phyloP scores from a whole-genome alignment of 208 protist species.

The Acanthamoeba lenticulata region DNA sequence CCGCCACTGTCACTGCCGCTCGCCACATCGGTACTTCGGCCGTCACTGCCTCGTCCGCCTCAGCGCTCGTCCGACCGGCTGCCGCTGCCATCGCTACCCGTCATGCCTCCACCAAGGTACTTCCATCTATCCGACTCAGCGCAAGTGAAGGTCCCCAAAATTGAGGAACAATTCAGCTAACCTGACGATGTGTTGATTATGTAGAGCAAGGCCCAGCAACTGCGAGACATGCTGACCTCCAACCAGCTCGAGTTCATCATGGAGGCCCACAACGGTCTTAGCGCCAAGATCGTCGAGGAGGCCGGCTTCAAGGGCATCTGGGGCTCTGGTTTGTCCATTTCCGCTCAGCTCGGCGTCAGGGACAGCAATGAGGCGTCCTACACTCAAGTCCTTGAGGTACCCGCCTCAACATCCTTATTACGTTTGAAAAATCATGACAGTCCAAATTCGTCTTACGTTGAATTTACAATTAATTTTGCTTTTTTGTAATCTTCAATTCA shows the following conservation, averaged over 20 bases:
- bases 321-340: constrained; percentile 88
- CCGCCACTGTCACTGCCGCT: neutral
- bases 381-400: constrained; percentile 79
- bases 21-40: neutral
- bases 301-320: constrained; percentile 88
- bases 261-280: constrained; percentile 91
- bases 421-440: neutral
- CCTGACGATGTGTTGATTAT: neutral
- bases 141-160: neutral
- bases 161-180: neutral
- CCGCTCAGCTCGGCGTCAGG: constrained; percentile 85
- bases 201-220: constrained; percentile 76
- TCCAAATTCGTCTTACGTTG: neutral
- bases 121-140: neutral
- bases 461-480: neutral
- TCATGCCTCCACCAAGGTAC: constrained; percentile 20
- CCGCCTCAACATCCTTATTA: neutral
- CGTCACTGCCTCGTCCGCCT: neutral
- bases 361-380: constrained; percentile 89
- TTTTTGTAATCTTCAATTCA: neutral
- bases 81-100: neutral
- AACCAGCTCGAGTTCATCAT: constrained; percentile 83
- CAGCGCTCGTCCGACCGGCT: neutral
- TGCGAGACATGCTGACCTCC: constrained; percentile 74
- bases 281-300: constrained; percentile 87